Conservation (phyloP, 2,329 filamentous ascomycete species). For the Cyphellophora europaea region DNA sequence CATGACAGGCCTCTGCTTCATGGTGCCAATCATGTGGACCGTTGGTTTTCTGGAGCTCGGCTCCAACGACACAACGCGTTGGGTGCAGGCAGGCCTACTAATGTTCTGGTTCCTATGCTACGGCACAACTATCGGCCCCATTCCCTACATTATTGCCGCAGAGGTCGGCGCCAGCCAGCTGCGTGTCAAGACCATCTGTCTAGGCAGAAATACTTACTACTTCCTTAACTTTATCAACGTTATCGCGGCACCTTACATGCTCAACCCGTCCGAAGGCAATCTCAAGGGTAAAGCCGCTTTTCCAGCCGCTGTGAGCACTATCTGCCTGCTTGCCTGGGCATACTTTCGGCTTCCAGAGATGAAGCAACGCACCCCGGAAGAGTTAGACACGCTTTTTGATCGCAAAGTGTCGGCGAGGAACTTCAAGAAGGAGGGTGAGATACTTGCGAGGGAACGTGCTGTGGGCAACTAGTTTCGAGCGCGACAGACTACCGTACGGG, state of each 20-base stretch:
- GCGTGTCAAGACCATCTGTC: slow-evolving; percentile 45
- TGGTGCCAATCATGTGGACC: slow-evolving; percentile 21
- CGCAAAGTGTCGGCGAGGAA: slow-evolving; percentile 32
- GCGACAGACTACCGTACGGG: no score
- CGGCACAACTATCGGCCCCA: slow-evolving; percentile 44
- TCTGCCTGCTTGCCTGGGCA: slow-evolving; percentile 31
- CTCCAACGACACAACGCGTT: slow-evolving; percentile 23
- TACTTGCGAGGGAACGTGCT: no score
- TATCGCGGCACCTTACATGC: slow-evolving; percentile 23
- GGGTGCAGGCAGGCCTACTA: slow-evolving; percentile 19
- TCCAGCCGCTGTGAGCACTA: slow-evolving; percentile 29
- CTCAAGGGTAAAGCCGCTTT: slow-evolving; percentile 26
- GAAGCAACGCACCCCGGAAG: slow-evolving; percentile 36
- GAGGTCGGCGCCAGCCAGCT: slow-evolving; percentile 46
- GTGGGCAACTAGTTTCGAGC: no score
- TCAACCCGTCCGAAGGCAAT: slow-evolving; percentile 22
- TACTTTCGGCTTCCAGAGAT: slow-evolving; percentile 37
- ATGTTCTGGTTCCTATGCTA: slow-evolving; percentile 48
- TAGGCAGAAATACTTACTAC: slow-evolving; percentile 45
- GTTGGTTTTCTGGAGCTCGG: slow-evolving; percentile 22
- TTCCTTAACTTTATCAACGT: slow-evolving; percentile 39
- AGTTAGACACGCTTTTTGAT: slow-evolving; percentile 37
- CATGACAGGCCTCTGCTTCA: slow-evolving; percentile 50
- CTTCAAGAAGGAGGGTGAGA: slow-evolving; percentile 35
- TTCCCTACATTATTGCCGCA: slow-evolving; percentile 43